Evolutionary conservation across 2,329 filamentous ascomycete species (phyloP).

Genomic region (Sordariomycetes sp.): DNA sequence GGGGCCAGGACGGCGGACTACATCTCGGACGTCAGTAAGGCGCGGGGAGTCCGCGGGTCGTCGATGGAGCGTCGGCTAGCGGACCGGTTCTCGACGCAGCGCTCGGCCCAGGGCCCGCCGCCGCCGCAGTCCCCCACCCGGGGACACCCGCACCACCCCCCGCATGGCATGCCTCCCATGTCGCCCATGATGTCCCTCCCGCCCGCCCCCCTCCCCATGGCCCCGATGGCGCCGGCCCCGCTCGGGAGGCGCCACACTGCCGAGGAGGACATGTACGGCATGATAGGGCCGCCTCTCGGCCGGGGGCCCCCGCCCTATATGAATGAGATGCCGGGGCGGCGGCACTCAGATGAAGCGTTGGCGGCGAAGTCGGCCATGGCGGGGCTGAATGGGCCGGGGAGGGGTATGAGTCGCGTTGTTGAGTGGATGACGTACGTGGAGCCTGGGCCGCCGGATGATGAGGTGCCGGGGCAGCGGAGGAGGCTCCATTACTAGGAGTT

Average conservation of each 20-base stretch:
- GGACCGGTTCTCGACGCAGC: slow-evolving; percentile 4
- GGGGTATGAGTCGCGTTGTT: slow-evolving; percentile 3
- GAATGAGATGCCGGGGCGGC: background rate
- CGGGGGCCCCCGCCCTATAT: background rate
- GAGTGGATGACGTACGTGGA: slow-evolving; percentile 5
- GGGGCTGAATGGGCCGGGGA: background rate
- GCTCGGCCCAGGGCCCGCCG: background rate
- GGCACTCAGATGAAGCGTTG: slow-evolving; percentile 1
- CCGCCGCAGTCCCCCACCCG: background rate
- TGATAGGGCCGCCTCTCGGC: background rate
- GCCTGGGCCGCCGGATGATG: background rate
- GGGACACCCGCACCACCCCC: background rate
- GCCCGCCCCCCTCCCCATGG: background rate
- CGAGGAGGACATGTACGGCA: slow-evolving; percentile 1
- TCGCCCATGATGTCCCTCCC: background rate
- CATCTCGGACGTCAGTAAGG: slow-evolving; percentile 4
- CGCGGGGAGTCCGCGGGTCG: background rate
- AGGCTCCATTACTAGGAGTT: background rate
- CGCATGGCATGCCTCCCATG: background rate
- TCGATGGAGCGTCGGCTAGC: slow-evolving; percentile 4
- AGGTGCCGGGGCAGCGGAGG: background rate
- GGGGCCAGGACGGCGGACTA: slow-evolving; percentile 1
- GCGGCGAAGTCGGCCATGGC: slow-evolving; percentile 2
- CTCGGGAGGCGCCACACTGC: background rate
- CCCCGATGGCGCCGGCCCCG: background rate